A percentile compares a stretch with the other conserved stretches of the same genome.
These are phyloP conservation scores for Wickerhamomyces mucosus DNA, from an alignment of 805 yeast genomes.

Conservation along the genomic window DNA sequence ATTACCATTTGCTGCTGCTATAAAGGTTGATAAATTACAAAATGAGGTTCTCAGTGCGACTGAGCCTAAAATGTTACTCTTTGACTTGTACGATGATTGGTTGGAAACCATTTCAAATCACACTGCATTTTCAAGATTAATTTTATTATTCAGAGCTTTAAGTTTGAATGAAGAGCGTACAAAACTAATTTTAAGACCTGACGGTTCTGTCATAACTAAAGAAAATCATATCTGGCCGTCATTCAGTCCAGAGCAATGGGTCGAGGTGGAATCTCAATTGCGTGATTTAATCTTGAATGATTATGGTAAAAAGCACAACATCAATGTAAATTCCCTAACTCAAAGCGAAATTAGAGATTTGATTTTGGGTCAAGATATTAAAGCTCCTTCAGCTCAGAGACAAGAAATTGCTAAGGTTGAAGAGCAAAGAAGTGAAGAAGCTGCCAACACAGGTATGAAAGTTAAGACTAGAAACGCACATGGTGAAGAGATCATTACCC, in stretches of 20 bases:
- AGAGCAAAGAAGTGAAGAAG: conserved; percentile 33
- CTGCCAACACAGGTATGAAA: conserved; percentile 43
- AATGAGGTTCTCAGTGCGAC: conserved; percentile 77
- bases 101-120: conserved; percentile 68
- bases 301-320: conserved; percentile 77
- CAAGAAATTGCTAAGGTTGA: conserved; percentile 78
- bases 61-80: conserved; percentile 87
- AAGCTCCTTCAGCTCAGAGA: conserved; percentile 80
- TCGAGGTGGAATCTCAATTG: conserved; percentile 74
- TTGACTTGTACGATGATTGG: conserved; percentile 95
- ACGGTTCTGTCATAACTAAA: conserved; percentile 55
- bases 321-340: conserved; percentile 78
- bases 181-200: conserved; percentile 67
- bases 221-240: conserved; percentile 93
- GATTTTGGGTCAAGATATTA: conserved; percentile 87
- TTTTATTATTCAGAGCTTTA: conserved; percentile 74
- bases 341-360: conserved; percentile 91
- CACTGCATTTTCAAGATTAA: conserved; percentile 88
- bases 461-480: conserved; percentile 83
- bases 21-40: conserved; percentile 71
- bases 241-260: conserved; percentile 84
- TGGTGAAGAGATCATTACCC: conserved; percentile 93
- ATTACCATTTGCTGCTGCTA: conserved; percentile 80
- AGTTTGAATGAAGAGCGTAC: conserved; percentile 72
- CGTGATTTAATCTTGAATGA: conserved; percentile 82